Conservation (phyloP, 768 basidiomycete species). For the Tulasnella sp. region DNA sequence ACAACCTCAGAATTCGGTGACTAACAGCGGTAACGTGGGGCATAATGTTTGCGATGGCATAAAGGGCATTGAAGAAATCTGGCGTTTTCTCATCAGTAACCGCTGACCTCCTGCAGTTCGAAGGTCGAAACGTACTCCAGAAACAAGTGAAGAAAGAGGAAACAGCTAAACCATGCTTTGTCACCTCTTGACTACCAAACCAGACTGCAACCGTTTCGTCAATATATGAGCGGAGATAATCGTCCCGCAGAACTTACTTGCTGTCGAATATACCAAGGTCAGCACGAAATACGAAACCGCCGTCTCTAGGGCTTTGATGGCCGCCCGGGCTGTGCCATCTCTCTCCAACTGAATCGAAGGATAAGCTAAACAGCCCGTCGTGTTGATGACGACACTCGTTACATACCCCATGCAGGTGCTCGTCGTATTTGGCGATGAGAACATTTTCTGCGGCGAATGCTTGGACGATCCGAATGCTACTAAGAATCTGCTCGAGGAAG, state of each 20-base stretch:
- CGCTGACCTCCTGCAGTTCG: background rate
- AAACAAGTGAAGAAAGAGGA: slow-evolving; percentile 9
- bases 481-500: slow-evolving; percentile 18
- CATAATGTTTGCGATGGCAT: slow-evolving; percentile 6
- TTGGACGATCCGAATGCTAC: slow-evolving; percentile 24
- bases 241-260: background rate
- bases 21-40: slow-evolving; percentile 10
- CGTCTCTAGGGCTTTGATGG: background rate
- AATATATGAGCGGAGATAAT: background rate
- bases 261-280: background rate
- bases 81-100: background rate
- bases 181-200: slow-evolving; percentile 15
- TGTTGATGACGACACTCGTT: background rate
- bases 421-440: slow-evolving; percentile 12
- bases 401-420: slow-evolving; percentile 2
- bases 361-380: background rate
- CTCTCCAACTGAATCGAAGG: slow-evolving; percentile 6
- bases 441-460: slow-evolving; percentile 18
- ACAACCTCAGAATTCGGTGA: background rate
- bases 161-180: background rate
- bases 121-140: slow-evolving; percentile 10
- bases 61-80: slow-evolving; percentile 20
- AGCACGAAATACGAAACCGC: background rate
- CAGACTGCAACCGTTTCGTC: background rate
- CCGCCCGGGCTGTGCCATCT: background rate